Base-by-base conservation (phyloP, 2,329 filamentous ascomycete genomes). In the Grosmannia serpens region DNA sequence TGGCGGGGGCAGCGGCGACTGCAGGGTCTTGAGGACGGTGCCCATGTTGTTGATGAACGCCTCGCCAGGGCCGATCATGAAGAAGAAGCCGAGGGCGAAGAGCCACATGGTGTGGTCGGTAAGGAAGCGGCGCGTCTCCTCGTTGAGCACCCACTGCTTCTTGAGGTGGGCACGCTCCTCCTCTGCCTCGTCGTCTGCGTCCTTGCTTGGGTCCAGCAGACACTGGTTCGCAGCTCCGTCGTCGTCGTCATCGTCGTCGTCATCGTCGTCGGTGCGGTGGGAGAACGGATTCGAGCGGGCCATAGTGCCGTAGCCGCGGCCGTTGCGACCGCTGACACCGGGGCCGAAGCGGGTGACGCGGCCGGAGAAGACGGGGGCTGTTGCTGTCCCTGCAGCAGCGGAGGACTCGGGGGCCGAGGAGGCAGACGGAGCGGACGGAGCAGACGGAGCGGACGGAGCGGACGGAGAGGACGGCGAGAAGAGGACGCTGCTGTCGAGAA, bases 1-100 rank as follows among this genome's bases (percentile, higher is more conserved):
- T 41, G 13, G 26, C 41, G 17, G 31, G 44, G 31, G 33, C 44
- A 22, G 24, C 22, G 83, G 84, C 17, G 80, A 81, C 51, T 88
- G 89, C 4, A 96, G 77, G 0, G 92, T 95, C 64, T 88, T 87
- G 65, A 97, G 91, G 61, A 99, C 86, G 27, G 91, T 96, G 41
- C 94, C 94, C 11, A 99, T 77, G 66, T 97, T 99, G 74, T 97
- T 99, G 73, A 97, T 91, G 70, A 96, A 99, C 13, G 92, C 89
- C 73, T 99, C 94, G n/a, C 91, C 92, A 0, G 94, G 92, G 0
- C 94, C 94, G 57, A 91, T 89, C 65, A 96, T 89, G 62, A 97
- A 81, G 71, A 97, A 89, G 73, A 99, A 97, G 24, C 91, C 91
- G 1, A 86, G 75, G 0, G 92, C 90, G 64, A 99, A 86, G 69